Evolutionary conservation across 2,329 filamentous ascomycete species (phyloP), one percentile per base, ranked within the genome.

Genomic region (Fusarium compactum): DNA sequence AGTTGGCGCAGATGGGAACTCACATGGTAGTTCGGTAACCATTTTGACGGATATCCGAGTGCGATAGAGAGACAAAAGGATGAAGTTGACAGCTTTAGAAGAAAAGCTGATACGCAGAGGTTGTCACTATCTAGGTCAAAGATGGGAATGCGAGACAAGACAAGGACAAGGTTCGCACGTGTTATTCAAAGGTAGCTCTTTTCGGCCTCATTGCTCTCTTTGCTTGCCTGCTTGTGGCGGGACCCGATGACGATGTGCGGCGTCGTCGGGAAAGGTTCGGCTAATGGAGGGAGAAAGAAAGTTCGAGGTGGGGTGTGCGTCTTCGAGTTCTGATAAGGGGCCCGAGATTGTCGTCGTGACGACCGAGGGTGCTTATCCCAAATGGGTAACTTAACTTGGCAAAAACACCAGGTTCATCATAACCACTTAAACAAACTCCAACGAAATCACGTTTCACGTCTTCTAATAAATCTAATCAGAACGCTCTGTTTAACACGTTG

Each of bases 21-120:
- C 76, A 85, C 84, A 85, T 75, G 84, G 84, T 71, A 85, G 78
- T 77, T 85, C 83, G 66, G 81, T 78, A 69, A 83, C 81, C 83
- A 85, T 85, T 55, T 73, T 83, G 74, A 53, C 38, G 69, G 61
- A 45, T 25, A 50, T 51, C 34, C 20, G 32, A 41, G 34, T 41
- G 24, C 22, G 24, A 51, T 18, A 40, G 15, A 20, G n/a, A 16
- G 27, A 52, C n/a, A 41, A 43, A 22, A 5, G 34, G 34, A 38
- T 38, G 34, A 38, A 38, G n/a, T 24, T n/a, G 50, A 27, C 27
- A 40, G 24, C n/a, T 29, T 27, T 18, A 15, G 24, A 16, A 24
- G 22, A 40, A 24, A 51, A 41, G 50, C 25, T 18, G 34, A 53
- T 53, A 34, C 16, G 34, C 20, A 53, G 50, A 24, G 4, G 18